phyloP scores from a whole-genome alignment of 2,329 filamentous ascomycete species.

The Aspergillus thermomutatus region DNA sequence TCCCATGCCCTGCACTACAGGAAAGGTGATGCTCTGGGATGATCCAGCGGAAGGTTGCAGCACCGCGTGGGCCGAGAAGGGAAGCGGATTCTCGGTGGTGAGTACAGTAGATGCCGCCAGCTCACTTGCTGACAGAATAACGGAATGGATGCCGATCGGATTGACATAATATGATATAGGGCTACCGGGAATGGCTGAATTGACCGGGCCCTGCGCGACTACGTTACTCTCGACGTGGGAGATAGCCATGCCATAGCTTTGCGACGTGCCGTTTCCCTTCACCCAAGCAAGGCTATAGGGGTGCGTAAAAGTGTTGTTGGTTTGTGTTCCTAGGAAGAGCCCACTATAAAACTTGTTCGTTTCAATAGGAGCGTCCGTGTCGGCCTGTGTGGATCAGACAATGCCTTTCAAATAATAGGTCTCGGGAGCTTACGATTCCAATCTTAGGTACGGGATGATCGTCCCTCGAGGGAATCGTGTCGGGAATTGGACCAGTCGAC shows the following conservation, averaged over 20 bases:
- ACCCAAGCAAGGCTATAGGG: conserved; percentile 71
- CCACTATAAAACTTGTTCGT: conserved; percentile 69
- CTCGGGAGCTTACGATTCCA: conserved; percentile 32
- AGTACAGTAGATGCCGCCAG: conserved; percentile 60
- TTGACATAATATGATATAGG: conserved; percentile 73
- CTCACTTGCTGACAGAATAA: conserved; percentile 76
- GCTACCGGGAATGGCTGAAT: conserved; percentile 49
- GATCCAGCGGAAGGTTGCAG: conserved; percentile 56
- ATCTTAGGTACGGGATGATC: conserved; percentile 43
- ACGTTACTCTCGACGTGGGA: conserved; percentile 69
- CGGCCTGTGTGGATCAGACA: conserved; percentile 23
- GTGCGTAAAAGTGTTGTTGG: conserved; percentile 67
- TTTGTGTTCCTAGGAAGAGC: conserved; percentile 72
- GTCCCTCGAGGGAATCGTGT: conserved; percentile 34
- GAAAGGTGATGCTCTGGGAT: conserved; percentile 66
- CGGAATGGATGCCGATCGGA: conserved; percentile 75
- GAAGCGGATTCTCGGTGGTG: conserved; percentile 50
- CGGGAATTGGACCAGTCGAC: conserved; percentile 35
- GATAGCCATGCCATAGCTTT: conserved; percentile 74
- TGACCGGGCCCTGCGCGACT: conserved; percentile 61
- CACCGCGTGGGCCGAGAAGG: conserved; percentile 65
- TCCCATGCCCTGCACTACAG: conserved; percentile 83
- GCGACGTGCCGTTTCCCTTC: conserved; percentile 58
- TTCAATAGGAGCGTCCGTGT: conserved; percentile 35
- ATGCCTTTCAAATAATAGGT: not conserved